Percentiles rank a stretch among this genome's conserved stretches.
phyloP scores from a whole-genome alignment of 345 rosid species.

The Camelina sativa region DNA sequence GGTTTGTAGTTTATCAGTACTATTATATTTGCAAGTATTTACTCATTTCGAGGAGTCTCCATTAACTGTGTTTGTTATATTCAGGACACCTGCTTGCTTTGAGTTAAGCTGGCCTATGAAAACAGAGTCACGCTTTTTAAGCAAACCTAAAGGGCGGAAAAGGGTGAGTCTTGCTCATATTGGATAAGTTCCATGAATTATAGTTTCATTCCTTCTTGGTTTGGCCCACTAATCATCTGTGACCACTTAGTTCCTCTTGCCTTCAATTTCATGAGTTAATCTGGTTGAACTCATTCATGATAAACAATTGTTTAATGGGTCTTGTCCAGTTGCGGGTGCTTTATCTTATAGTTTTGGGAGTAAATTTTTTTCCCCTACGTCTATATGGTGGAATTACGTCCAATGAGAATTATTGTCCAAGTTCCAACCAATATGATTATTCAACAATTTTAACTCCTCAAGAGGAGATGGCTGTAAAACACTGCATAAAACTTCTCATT shows the following conservation, averaged over 20 bases:
- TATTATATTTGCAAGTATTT: constrained; percentile 22
- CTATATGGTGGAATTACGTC: constrained; percentile 13
- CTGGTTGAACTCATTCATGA: background rate
- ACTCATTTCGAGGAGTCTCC: constrained; percentile 14
- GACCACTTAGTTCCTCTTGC: constrained; percentile 12
- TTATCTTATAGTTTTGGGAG: constrained; percentile 13
- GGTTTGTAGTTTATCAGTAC: constrained; percentile 56
- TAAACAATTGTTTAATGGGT: constrained; percentile 12
- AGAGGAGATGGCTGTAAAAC: constrained; percentile 15
- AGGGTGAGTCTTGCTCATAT: constrained; percentile 60
- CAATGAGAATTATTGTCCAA: background rate
- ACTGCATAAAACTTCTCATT: constrained; percentile 15
- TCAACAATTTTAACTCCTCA: constrained; percentile 11
- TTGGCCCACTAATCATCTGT: constrained; percentile 15
- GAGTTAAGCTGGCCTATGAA: constrained; percentile 86
- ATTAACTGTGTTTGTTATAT: constrained; percentile 38
- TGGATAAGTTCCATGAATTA: constrained; percentile 22
- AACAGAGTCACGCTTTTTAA: constrained; percentile 59
- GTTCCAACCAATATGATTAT: background rate
- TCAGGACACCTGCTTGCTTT: constrained; percentile 94
- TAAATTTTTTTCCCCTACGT: constrained; percentile 9
- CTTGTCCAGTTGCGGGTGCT: constrained; percentile 24
- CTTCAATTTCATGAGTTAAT: constrained; percentile 17
- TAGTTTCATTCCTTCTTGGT: constrained; percentile 24
- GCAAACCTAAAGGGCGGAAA: constrained; percentile 62